Evolutionary conservation across 2,329 filamentous ascomycete species (phyloP).

Genomic region (Sporothrix mexicana): DNA sequence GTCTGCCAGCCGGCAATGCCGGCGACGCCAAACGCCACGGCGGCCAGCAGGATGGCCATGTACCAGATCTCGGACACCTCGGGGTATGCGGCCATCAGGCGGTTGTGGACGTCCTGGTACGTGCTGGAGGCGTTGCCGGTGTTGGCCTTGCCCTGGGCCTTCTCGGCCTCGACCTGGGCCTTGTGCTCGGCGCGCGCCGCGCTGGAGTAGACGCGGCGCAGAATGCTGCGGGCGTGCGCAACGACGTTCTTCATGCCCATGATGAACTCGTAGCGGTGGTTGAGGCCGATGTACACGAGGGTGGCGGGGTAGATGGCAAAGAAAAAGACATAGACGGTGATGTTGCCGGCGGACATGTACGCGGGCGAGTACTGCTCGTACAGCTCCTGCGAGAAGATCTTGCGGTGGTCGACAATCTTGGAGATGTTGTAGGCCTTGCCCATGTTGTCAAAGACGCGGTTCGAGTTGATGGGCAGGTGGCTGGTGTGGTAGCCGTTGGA

Average conservation of each 20-base stretch:
- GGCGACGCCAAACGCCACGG: slow-evolving; percentile 54
- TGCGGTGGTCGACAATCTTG: slow-evolving; percentile 49
- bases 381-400: slow-evolving; percentile 53
- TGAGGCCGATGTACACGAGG: slow-evolving; percentile 57
- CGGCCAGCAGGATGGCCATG: slow-evolving; percentile 49
- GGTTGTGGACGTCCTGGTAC: slow-evolving; percentile 51
- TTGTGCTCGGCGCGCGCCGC: neutral
- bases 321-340: slow-evolving; percentile 60
- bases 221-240: slow-evolving; percentile 8
- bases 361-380: slow-evolving; percentile 60
- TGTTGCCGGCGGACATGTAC: slow-evolving; percentile 56
- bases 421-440: slow-evolving; percentile 56
- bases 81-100: slow-evolving; percentile 54
- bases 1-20: slow-evolving; percentile 58
- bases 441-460: slow-evolving; percentile 57
- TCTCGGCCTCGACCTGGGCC: neutral
- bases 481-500: slow-evolving; percentile 62
- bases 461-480: slow-evolving; percentile 58
- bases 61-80: slow-evolving; percentile 64
- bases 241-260: slow-evolving; percentile 29
- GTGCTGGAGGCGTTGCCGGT: neutral
- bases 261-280: slow-evolving; percentile 41
- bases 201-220: neutral
- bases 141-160: neutral
- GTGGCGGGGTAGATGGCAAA: slow-evolving; percentile 61